Conservation (phyloP, 2,329 filamentous ascomycete genomes). For the Ambrosiella cleistominuta region DNA sequence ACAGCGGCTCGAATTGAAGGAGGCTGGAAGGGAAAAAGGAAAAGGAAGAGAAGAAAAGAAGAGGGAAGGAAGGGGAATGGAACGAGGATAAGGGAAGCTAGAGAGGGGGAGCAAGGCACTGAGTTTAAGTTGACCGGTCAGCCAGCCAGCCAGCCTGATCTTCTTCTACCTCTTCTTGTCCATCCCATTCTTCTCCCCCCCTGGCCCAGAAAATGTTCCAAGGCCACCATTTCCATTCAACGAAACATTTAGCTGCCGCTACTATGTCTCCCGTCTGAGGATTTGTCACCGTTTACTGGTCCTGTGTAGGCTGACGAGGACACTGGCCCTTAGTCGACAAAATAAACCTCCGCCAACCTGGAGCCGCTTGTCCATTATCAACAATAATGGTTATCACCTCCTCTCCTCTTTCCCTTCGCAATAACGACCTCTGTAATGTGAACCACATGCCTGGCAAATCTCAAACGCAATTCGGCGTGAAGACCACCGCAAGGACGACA, state of each 20-base stretch:
- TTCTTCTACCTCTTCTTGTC: not conserved
- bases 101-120: not conserved
- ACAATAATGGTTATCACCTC: not conserved
- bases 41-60: constrained; percentile 5
- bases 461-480: not conserved
- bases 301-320: no score
- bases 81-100: constrained; percentile 1
- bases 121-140: not conserved
- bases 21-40: constrained; percentile 9
- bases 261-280: no score
- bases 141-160: not conserved
- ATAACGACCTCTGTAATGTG: not conserved
- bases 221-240: no score
- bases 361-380: not conserved
- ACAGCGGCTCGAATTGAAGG: constrained; percentile 7
- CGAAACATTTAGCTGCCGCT: no score
- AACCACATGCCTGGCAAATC: not conserved
- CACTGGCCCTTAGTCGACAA: no score
- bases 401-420: not conserved
- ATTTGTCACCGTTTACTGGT: no score
- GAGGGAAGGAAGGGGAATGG: constrained; percentile 4
- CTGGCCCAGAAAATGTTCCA: no score
- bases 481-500: not conserved
- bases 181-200: not conserved
- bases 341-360: no score